Conservation (phyloP, 345 rosid species). For the Durio zibethinus region DNA sequence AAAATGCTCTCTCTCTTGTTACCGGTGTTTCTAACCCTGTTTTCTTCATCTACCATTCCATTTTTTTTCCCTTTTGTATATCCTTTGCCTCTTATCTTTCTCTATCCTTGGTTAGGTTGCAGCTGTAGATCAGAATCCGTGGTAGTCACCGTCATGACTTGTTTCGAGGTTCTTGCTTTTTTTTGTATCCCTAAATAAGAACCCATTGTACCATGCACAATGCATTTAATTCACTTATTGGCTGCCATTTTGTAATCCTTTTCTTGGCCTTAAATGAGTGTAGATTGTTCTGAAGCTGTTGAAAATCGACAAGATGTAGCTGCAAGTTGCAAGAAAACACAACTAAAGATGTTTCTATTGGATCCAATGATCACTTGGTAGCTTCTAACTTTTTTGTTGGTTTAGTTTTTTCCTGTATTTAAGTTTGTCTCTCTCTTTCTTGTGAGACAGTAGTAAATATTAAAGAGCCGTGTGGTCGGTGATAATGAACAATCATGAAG, state of each 20-base stretch:
- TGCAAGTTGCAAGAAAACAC: conserved; percentile 29
- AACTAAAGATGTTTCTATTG: background rate
- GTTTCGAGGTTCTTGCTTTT: conserved; percentile 26
- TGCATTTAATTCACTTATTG: background rate
- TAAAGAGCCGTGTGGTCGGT: background rate
- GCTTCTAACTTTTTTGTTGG: background rate
- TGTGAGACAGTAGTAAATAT: background rate
- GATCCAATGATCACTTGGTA: conserved; percentile 10
- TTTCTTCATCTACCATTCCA: conserved; percentile 4
- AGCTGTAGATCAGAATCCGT: conserved; percentile 33
- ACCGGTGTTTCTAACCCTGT: conserved; percentile 33
- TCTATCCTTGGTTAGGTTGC: conserved; percentile 37
- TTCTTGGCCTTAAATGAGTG: conserved; percentile 30
- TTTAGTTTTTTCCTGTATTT: background rate
- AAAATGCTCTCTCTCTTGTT: conserved; percentile 16
- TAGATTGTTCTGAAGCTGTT: conserved; percentile 39
- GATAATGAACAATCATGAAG: background rate
- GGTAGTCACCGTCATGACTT: conserved; percentile 24
- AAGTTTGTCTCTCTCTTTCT: background rate
- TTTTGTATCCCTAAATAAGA: background rate
- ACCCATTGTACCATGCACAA: background rate
- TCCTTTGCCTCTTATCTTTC: conserved; percentile 6
- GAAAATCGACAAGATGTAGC: conserved; percentile 33
- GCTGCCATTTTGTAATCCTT: conserved; percentile 10
- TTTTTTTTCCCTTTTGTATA: background rate